Evolutionary conservation across 2,329 filamentous ascomycete genomes (phyloP), one percentile per base, ranked within the genome.

Genomic region (Epicoccum sorghinum): DNA sequence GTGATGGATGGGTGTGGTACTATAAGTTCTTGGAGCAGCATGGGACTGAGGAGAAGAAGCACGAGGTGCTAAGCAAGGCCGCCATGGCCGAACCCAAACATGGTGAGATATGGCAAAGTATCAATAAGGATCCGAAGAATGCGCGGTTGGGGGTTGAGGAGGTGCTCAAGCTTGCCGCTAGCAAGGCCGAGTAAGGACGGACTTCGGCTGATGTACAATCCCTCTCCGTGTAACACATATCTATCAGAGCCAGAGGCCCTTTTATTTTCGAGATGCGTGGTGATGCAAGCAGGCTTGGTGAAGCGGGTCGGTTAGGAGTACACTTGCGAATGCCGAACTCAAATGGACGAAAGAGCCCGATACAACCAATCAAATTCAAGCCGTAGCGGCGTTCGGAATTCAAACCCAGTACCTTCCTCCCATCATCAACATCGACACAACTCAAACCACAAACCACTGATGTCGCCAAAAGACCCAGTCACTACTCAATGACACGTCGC

Each of bases 1-100:
- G 95, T 45, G 96, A 99, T 78, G 90, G 87, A 9, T 99, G 96
- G 96, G 93, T 92, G 18, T 99, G 93, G 93, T 99, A 97, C 75
- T 95, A 92, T 75, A 93, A 93, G 75, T 99, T 98, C 74, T 71
- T 98, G 61, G 73, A 87, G 63, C 91, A 97, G 80, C 93, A 99
- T 77, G 96, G 95, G 8, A 97, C 92, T 4, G 88, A 91, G 70
- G 93, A 96, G 80, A 99, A 98, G 86, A 83, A 89, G 68, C 84
- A 81, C 27, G 95, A 98, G 70, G 89, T 97, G 29, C 74, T 96
- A 5, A 81, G 81, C 52, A 96, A 96, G 78, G 93, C 90, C 65
- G 81, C 89, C 29, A 78, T 89, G 43, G 93, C 87, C 52, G 95
- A 98, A 75, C 96, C 96, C 3, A 87, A 88, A 66, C 92, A 99